Evolutionary conservation across 192 early-diverging fungal species (phyloP).

Genomic region (Thoreauomyces humboldtii): DNA sequence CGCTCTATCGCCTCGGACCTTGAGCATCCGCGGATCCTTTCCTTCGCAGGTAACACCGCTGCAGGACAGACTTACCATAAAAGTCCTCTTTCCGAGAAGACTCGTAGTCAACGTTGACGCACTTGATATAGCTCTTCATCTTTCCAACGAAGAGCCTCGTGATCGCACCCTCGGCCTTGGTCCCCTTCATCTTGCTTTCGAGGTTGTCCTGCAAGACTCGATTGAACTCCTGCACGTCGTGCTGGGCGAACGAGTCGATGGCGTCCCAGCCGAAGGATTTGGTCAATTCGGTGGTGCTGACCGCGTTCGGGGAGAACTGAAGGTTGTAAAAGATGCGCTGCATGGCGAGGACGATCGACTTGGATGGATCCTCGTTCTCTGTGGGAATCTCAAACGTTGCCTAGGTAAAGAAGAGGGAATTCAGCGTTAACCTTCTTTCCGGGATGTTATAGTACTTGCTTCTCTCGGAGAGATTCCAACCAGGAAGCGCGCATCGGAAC

Average conservation of each 20-base stretch:
- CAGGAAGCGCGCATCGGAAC: neutral
- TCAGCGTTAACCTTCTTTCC: too few relatives aligned
- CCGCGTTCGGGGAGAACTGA: conserved; percentile 65
- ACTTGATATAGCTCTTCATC: conserved; percentile 97
- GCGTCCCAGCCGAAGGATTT: conserved; percentile 99
- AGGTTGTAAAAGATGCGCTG: conserved; percentile 94
- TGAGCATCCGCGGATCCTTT: too few relatives aligned
- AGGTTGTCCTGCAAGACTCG: conserved; percentile 95
- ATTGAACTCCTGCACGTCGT: conserved; percentile 99
- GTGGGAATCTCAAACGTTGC: conserved; percentile 93
- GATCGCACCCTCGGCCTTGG: conserved; percentile 89
- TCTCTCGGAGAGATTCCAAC: neutral
- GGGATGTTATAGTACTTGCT: neutral
- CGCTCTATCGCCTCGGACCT: too few relatives aligned
- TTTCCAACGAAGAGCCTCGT: conserved; percentile 90
- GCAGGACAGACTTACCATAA: conserved; percentile 58
- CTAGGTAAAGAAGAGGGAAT: conserved; percentile 1
- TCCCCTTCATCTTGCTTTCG: conserved; percentile 96
- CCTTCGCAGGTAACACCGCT: neutral
- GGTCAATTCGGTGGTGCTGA: conserved; percentile 92
- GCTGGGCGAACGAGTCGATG: conserved; percentile 91
- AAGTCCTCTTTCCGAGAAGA: conserved; percentile 92
- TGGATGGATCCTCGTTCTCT: conserved; percentile 80
- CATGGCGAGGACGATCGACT: conserved; percentile 83
- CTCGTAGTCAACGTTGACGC: conserved; percentile 92